These are phyloP conservation scores for Fennellomyces sp. DNA, from an alignment of 371 early-diverging fungal species.

Conservation along the genomic window DNA sequence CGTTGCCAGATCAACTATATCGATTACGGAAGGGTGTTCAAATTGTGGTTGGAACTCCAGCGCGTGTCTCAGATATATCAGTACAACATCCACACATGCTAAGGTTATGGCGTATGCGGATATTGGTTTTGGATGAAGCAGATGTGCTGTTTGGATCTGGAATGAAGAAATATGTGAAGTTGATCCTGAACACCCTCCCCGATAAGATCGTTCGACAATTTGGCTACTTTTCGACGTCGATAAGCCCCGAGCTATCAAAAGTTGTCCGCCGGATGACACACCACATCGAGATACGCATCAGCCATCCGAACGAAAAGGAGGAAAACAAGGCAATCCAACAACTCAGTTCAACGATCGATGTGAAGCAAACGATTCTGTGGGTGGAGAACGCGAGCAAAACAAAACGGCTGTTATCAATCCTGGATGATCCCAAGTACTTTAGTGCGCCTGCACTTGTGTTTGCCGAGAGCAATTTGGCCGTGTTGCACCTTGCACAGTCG, in stretches of 20 bases:
- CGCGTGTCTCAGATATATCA: slow-evolving; percentile 54
- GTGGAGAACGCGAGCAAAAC: slow-evolving; percentile 65
- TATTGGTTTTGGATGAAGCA: slow-evolving; percentile 65
- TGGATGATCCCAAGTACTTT: slow-evolving; percentile 59
- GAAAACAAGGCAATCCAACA: slow-evolving; percentile 18
- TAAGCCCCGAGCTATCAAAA: slow-evolving; percentile 13
- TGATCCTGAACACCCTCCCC: slow-evolving; percentile 50
- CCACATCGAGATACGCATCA: slow-evolving; percentile 23
- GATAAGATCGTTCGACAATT: slow-evolving; percentile 48
- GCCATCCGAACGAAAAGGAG: slow-evolving; percentile 7
- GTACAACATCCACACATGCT: slow-evolving; percentile 43
- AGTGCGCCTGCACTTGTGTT: slow-evolving; percentile 58
- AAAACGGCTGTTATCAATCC: slow-evolving; percentile 57
- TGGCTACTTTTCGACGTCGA: slow-evolving; percentile 48
- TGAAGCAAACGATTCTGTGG: slow-evolving; percentile 68
- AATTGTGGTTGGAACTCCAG: slow-evolving; percentile 63
- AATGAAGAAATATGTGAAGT: slow-evolving; percentile 34
- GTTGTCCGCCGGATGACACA: slow-evolving; percentile 13
- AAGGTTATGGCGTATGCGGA: slow-evolving; percentile 47
- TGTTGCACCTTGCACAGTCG: slow-evolving; percentile 53
- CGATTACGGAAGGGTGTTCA: slow-evolving; percentile 63
- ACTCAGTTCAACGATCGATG: slow-evolving; percentile 36
- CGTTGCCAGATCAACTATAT: slow-evolving; percentile 53
- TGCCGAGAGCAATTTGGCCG: slow-evolving; percentile 60
- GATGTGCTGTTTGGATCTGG: slow-evolving; percentile 57